Base-by-base conservation (phyloP, 1,139 yeast species). In the Protomyces arabidopsidicola region DNA sequence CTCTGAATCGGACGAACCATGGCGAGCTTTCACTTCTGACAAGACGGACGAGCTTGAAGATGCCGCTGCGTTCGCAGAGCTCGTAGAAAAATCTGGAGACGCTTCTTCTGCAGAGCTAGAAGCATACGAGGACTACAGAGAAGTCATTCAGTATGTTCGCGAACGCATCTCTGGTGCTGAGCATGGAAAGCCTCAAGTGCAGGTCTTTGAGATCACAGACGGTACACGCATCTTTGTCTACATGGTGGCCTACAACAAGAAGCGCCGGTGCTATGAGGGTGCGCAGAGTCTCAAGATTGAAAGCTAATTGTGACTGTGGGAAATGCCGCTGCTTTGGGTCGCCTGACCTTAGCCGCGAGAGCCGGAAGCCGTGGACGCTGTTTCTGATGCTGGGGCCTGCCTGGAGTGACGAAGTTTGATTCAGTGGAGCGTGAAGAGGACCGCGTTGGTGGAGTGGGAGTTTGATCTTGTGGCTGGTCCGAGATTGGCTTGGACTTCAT, bases 1-100 rank as follows among this genome's bases (percentile, higher is more conserved):
- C 16, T 52, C 56, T 20, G 62, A 58, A 18, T 31, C 52, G 14
- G 62, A 58, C 24, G 62, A 58, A 24, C 62, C 62, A 9, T 58
- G 62, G 62, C 38, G 22, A 10, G 52, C 31, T 4, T 58, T 58
- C 31, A 42, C 16, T 0, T 38, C 24, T 22, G 5, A 27, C 18
- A 22, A 38, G 20, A 12, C 53, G 6, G 16, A n/a, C 12, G 16
- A 36, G 14, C 50, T 50, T 20, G 6, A 50, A 14, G 61, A 53
- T 12, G 61, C 31, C 3, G 54, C 61, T 6, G 48, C 45, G 8
- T 57, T 34, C 27, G 53, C 52, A 6, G 12, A 38, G 45, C 18
- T 39, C 12, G 35, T 36, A 2, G 53, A 27, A 14, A 8, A 27
- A 14, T 27, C 14, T n/a, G 36, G 53, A 5, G 16, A 16, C 6